Evolutionary conservation across 2,329 filamentous ascomycete genomes (phyloP).

Genomic region (Aspergillus eucalypticola): DNA sequence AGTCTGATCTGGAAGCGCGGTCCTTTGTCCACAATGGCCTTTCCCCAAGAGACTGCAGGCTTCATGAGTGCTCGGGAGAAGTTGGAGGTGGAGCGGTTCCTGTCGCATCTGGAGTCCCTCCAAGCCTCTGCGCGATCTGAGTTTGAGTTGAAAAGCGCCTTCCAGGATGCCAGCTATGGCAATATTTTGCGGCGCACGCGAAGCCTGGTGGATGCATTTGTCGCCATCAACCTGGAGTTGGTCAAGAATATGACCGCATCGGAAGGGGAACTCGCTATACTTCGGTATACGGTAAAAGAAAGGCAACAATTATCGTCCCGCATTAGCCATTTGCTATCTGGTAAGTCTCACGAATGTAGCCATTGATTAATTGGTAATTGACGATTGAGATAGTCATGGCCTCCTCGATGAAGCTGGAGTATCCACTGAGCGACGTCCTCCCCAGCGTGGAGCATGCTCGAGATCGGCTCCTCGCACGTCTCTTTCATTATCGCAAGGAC

Average conservation of each 20-base stretch:
- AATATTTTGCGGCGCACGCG: constrained; percentile 77
- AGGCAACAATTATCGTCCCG: constrained; percentile 78
- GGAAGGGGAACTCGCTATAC: constrained; percentile 75
- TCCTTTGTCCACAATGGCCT: constrained; percentile 72
- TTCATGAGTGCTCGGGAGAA: constrained; percentile 92
- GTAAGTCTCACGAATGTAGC: constrained; percentile 36
- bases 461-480: constrained; percentile 80
- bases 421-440: constrained; percentile 84
- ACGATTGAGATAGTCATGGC: constrained; percentile 71
- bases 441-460: constrained; percentile 79
- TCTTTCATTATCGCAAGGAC: constrained; percentile 81
- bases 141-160: constrained; percentile 84
- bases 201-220: constrained; percentile 87
- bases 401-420: constrained; percentile 90
- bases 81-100: constrained; percentile 78
- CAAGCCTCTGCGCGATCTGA: constrained; percentile 75
- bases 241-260: constrained; percentile 74
- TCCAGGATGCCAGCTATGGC: constrained; percentile 71
- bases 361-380: constrained; percentile 2
- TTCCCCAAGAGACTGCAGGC: constrained; percentile 57
- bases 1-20: constrained; percentile 95
- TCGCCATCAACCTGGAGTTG: constrained; percentile 93
- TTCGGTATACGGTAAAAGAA: constrained; percentile 77
- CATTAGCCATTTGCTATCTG: constrained; percentile 80
- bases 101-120: constrained; percentile 70